These are phyloP conservation scores for Chlamydomonas incerta DNA, from an alignment of 139 green algal genomes.

Conservation along the genomic window DNA sequence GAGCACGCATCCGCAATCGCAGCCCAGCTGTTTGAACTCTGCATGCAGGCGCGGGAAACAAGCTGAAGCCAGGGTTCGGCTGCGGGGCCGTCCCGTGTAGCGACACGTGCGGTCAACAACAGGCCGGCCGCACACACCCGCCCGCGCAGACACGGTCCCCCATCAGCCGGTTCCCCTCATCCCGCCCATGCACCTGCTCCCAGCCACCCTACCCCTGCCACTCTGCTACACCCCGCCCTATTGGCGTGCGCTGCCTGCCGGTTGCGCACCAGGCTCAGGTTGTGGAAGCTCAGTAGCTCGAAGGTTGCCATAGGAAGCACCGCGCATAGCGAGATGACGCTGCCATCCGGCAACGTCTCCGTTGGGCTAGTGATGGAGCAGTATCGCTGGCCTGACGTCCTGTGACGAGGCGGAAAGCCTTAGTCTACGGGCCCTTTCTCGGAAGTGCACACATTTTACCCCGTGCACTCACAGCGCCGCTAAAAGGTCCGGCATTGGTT, in stretches of 20 bases:
- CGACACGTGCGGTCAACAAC: no score
- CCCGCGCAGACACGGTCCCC: constrained; percentile 46
- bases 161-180: no score
- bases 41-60: no score
- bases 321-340: constrained; percentile 54
- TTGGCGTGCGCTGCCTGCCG: neutral
- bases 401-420: neutral
- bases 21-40: constrained; percentile 66
- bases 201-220: no score
- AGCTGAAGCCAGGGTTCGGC: no score
- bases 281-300: constrained; percentile 52
- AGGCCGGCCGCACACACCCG: no score
- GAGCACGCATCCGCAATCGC: constrained; percentile 58
- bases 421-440: no score
- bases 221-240: neutral
- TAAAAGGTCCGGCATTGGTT: constrained; percentile 11
- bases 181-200: no score
- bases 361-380: constrained; percentile 53
- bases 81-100: no score
- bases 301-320: constrained; percentile 51
- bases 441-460: no score
- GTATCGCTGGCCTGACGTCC: constrained; percentile 35
- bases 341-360: constrained; percentile 49
- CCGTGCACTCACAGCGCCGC: neutral
- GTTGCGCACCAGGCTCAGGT: constrained; percentile 46